Percentiles rank a stretch among this genome's conserved stretches.
These are phyloP conservation scores for Arthrobotrys musiformis DNA, from an alignment of 2,329 filamentous ascomycete species.

Conservation along the genomic window DNA sequence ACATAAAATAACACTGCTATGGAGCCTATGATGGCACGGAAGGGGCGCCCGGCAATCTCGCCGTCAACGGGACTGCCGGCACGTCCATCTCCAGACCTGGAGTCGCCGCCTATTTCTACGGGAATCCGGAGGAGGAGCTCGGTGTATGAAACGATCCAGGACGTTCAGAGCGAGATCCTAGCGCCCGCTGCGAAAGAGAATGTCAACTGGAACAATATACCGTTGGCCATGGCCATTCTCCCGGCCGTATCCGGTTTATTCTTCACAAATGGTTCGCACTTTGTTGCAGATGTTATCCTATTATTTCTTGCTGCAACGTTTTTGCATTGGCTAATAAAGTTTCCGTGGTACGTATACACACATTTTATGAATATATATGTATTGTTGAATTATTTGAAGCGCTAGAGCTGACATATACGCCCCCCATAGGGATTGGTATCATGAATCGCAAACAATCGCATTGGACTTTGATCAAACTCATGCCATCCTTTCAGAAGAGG, in stretches of 20 bases:
- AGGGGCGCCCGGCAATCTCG: slow-evolving; percentile 29
- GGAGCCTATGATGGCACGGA: slow-evolving; percentile 30
- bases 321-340: slow-evolving; percentile 88
- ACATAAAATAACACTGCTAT: neutral
- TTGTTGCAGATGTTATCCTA: slow-evolving; percentile 86
- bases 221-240: slow-evolving; percentile 82
- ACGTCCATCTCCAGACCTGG: slow-evolving; percentile 18
- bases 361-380: too few species aligned
- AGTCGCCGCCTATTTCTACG: slow-evolving; percentile 7
- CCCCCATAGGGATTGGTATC: slow-evolving; percentile 67
- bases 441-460: slow-evolving; percentile 63
- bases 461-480: slow-evolving; percentile 48
- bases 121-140: slow-evolving; percentile 40
- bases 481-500: slow-evolving; percentile 55
- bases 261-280: slow-evolving; percentile 82
- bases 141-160: slow-evolving; percentile 50
- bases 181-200: slow-evolving; percentile 48
- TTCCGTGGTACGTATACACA: slow-evolving; percentile 85
- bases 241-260: slow-evolving; percentile 86
- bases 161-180: slow-evolving; percentile 48
- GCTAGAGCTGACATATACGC: neutral
- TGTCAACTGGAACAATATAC: slow-evolving; percentile 77
- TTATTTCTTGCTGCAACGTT: slow-evolving; percentile 83
- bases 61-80: slow-evolving; percentile 30
- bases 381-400: neutral